Evolutionary conservation across 1,284 basidiomycete species (phyloP), one percentile per base, ranked within the genome.

Genomic region (Erythrobasidium hasegawianum): DNA sequence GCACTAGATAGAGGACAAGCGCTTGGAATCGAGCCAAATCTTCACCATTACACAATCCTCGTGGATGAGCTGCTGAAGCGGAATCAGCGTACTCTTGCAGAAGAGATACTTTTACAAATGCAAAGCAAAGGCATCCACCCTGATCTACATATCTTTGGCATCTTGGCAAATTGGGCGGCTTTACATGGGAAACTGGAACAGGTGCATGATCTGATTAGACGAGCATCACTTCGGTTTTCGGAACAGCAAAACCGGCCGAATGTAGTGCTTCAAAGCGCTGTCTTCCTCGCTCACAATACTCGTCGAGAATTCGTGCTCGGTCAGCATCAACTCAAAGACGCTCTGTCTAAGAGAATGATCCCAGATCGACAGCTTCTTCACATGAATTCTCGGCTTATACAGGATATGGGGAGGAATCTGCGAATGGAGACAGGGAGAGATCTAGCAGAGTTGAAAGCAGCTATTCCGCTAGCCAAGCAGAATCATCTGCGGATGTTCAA

Each of bases 21-120:
- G n/a, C 66, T 70, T 10, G 55, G 59, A 2, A 57, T 73, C 57
- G 52, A 66, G 10, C 71, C 69, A 1, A 71, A 70, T 45, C 47
- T 68, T 41, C 54, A 70, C n/a, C 58, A 69, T 43, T 71, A 68
- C 56, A 69, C 70, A 53, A 68, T 69, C 11, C 68, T 73, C 50
- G 61, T 73, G 49, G 57, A 62, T 2, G 69, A 68, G 1, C 47
- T 66, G 7, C 53, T 67, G 9, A 38, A 67, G 11, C 39, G 64
- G 13, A 67, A 64, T 26, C 47, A 60, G 14, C 47, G 33, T 33
- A 40, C 38, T 16, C 43, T 29, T 2, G 71, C 67, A 1, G 13
- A 26, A 1, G 22, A 24, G 2, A 52, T 68, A n/a, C 64, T 69
- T 18, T 29, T 29, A 13, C 69, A 71, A 29, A 66, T 73, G 39